A percentile compares a stretch with the other conserved stretches of the same genome.
Evolutionary conservation across 495 filamentous ascomycete genomes (phyloP).

Genomic region (Podospora conica): DNA sequence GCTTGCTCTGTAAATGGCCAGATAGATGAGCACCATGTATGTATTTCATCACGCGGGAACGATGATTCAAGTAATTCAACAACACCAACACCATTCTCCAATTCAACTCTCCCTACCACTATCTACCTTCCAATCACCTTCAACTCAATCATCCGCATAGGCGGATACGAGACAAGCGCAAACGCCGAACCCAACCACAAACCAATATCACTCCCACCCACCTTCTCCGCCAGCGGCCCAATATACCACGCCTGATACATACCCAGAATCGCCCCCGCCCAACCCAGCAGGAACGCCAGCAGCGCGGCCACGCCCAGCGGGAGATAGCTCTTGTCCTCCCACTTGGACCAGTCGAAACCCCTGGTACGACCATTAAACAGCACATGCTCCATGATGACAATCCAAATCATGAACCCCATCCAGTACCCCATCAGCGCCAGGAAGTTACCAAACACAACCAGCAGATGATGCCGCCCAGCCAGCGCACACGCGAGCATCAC

Average conservation of each 20-base stretch:
- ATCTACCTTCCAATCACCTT: constrained; percentile 31
- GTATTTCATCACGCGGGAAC: too few species aligned
- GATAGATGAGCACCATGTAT: too few species aligned
- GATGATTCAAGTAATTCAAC: too few species aligned
- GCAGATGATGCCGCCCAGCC: constrained; percentile 54
- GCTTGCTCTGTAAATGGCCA: too few species aligned
- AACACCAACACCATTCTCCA: neutral
- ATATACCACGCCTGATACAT: constrained; percentile 66
- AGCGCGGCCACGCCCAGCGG: constrained; percentile 59
- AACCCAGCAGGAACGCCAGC: constrained; percentile 59
- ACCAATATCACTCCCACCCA: constrained; percentile 35
- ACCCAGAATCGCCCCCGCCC: constrained; percentile 61
- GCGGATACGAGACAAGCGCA: constrained; percentile 45
- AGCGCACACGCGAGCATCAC: constrained; percentile 60
- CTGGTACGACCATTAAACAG: constrained; percentile 51
- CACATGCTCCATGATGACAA: constrained; percentile 57
- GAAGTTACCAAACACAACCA: constrained; percentile 65
- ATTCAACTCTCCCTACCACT: neutral
- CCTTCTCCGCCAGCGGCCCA: constrained; percentile 49
- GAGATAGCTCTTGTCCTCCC: constrained; percentile 53
- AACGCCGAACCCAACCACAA: constrained; percentile 47
- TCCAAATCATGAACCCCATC: constrained; percentile 59
- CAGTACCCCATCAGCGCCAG: constrained; percentile 71
- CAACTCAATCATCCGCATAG: constrained; percentile 44
- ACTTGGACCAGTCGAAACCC: constrained; percentile 55